Conservation (phyloP, 805 yeast genomes). For the Candida succiphila region DNA sequence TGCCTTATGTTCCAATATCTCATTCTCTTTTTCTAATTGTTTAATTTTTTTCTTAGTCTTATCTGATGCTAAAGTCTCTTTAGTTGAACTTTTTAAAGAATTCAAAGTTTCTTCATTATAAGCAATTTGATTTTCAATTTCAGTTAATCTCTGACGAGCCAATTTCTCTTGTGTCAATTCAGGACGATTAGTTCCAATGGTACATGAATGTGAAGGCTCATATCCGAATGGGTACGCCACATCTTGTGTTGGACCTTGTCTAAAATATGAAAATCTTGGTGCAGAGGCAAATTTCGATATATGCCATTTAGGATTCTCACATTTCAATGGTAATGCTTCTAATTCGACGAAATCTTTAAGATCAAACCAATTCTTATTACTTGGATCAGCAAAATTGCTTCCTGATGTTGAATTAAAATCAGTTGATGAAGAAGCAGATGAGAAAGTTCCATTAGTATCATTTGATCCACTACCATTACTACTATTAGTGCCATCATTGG, state of each 20-base stretch:
- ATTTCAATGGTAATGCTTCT: slow-evolving; percentile 36
- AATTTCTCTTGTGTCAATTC: slow-evolving; percentile 42
- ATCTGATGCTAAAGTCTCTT: slow-evolving; percentile 2
- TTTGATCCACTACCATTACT: slow-evolving; percentile 7
- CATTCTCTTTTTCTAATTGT: slow-evolving; percentile 15
- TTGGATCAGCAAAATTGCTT: background rate
- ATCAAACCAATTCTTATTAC: slow-evolving; percentile 51
- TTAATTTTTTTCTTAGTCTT: slow-evolving; percentile 6
- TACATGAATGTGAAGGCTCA: slow-evolving; percentile 59
- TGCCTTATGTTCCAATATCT: slow-evolving; percentile 21
- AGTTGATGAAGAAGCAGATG: slow-evolving; percentile 5
- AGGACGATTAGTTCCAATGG: slow-evolving; percentile 43
- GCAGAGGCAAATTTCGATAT: slow-evolving; percentile 44
- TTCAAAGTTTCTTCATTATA: slow-evolving; percentile 15
- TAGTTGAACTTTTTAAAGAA: slow-evolving; percentile 7
- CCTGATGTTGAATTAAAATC: background rate
- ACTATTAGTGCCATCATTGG: slow-evolving; percentile 8
- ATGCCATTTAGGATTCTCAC: slow-evolving; percentile 29
- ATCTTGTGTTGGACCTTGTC: slow-evolving; percentile 33
- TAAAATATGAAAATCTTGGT: slow-evolving; percentile 51
- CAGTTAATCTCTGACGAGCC: slow-evolving; percentile 27
- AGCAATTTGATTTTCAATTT: slow-evolving; percentile 28
- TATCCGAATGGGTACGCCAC: slow-evolving; percentile 48
- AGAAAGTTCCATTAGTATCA: slow-evolving; percentile 11
- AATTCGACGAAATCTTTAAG: slow-evolving; percentile 67